These are phyloP conservation scores for Plasmodium cynomolgi DNA, from an alignment of 169 alveolate species.

Conservation along the genomic window DNA sequence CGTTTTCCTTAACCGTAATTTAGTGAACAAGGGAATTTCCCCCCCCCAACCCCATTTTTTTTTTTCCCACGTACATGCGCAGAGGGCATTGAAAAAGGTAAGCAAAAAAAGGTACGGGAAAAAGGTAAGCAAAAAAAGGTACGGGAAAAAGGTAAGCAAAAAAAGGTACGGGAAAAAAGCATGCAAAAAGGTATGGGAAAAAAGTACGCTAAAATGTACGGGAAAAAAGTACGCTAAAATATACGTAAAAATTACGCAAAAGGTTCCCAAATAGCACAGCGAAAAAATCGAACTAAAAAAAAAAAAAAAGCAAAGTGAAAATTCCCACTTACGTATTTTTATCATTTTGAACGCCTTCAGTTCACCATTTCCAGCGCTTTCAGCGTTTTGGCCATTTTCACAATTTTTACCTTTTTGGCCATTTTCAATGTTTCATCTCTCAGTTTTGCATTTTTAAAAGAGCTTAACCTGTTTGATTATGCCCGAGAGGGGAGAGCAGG, in stretches of 20 bases:
- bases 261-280: not conserved
- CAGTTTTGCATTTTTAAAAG: not conserved
- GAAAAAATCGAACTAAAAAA: not conserved
- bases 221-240: not conserved
- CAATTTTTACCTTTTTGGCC: not conserved
- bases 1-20: no score
- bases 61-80: not conserved
- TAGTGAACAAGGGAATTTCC: no score
- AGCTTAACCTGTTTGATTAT: not conserved
- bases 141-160: not conserved
- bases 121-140: not conserved
- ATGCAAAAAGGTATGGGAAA: not conserved
- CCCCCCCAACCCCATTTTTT: not conserved
- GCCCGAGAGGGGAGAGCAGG: not conserved
- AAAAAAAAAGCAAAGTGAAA: not conserved
- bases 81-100: not conserved
- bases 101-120: not conserved
- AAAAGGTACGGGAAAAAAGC: not conserved
- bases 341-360: not conserved
- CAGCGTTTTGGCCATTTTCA: not conserved
- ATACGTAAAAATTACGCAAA: not conserved
- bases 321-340: not conserved
- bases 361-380: not conserved
- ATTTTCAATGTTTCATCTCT: not conserved
- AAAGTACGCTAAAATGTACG: not conserved